These are phyloP conservation scores for Myotisia sp. DNA, from an alignment of 2,329 filamentous ascomycete genomes.

Conservation along the genomic window DNA sequence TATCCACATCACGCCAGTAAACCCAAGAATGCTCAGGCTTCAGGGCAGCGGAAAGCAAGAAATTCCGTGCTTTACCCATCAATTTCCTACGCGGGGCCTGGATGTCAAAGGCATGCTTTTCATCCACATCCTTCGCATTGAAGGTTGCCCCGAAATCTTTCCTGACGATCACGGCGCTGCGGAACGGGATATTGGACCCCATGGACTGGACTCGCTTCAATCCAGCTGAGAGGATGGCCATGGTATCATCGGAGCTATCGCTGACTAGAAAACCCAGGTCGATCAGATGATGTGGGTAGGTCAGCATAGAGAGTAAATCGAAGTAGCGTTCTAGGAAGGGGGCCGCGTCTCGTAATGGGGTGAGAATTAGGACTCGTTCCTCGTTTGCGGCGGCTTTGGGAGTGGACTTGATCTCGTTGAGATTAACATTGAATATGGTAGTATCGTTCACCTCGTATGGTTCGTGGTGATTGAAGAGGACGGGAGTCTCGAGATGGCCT, in stretches of 20 bases:
- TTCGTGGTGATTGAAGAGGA: slow-evolving; percentile 90
- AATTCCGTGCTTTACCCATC: slow-evolving; percentile 84
- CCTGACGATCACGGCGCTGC: slow-evolving; percentile 68
- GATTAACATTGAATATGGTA: slow-evolving; percentile 64
- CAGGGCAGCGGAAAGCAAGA: slow-evolving; percentile 66
- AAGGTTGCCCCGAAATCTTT: slow-evolving; percentile 69
- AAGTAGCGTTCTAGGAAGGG: slow-evolving; percentile 78
- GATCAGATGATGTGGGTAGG: slow-evolving; percentile 89
- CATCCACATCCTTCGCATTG: slow-evolving; percentile 66
- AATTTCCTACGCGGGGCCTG: slow-evolving; percentile 82
- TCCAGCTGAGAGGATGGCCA: slow-evolving; percentile 72
- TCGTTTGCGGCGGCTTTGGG: slow-evolving; percentile 62
- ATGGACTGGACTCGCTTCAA: slow-evolving; percentile 76
- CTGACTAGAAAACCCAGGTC: slow-evolving; percentile 90
- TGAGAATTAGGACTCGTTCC: slow-evolving; percentile 82
- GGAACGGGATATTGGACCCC: slow-evolving; percentile 52
- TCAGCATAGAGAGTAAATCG: slow-evolving; percentile 74
- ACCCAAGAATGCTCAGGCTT: slow-evolving; percentile 97
- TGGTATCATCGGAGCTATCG: slow-evolving; percentile 79
- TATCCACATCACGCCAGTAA: slow-evolving; percentile 96
- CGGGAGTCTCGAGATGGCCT: slow-evolving; percentile 74
- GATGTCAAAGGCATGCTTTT: slow-evolving; percentile 71
- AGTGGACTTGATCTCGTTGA: slow-evolving; percentile 74
- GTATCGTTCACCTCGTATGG: slow-evolving; percentile 70
- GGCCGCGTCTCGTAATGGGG: slow-evolving; percentile 80